Percentiles rank a stretch among this genome's conserved stretches.
These are phyloP conservation scores for Geosmithia putterillii DNA, from an alignment of 2,329 filamentous ascomycete genomes.

Conservation along the genomic window DNA sequence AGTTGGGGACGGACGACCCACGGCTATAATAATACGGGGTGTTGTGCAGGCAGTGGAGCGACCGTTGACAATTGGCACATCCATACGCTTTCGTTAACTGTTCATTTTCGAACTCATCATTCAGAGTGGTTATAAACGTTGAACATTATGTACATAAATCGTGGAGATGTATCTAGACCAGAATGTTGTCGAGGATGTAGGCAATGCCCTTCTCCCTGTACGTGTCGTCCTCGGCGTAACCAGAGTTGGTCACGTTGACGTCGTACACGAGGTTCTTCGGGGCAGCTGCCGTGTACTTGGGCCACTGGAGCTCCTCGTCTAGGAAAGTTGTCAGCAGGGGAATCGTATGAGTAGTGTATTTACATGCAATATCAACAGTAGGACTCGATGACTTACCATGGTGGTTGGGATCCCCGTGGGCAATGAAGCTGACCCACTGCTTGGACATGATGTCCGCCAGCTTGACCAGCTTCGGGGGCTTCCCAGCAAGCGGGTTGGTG, in stretches of 20 bases:
- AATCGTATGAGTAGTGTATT: no score
- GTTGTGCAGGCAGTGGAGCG: no score
- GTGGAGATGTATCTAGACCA: neutral
- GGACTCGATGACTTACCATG: neutral
- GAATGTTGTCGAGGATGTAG: neutral
- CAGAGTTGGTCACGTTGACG: neutral
- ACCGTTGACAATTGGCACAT: no score
- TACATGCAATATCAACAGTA: no score
- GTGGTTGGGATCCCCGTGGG: conserved; percentile 28
- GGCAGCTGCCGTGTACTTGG: neutral
- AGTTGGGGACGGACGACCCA: no score
- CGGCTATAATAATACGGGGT: no score
- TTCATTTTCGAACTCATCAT: neutral
- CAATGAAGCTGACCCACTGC: conserved; percentile 35
- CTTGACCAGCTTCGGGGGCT: conserved; percentile 23
- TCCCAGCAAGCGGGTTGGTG: conserved; percentile 18
- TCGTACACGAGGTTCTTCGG: neutral
- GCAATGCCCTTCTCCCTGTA: neutral
- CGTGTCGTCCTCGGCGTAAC: neutral
- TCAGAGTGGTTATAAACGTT: no score
- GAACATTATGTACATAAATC: neutral
- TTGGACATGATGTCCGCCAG: conserved; percentile 23
- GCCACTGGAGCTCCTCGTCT: neutral
- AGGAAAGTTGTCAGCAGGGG: neutral
- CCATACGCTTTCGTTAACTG: no score